Evolutionary conservation across 75 land plant species (phyloP).

Genomic region (Isoetes taiwanensis): DNA sequence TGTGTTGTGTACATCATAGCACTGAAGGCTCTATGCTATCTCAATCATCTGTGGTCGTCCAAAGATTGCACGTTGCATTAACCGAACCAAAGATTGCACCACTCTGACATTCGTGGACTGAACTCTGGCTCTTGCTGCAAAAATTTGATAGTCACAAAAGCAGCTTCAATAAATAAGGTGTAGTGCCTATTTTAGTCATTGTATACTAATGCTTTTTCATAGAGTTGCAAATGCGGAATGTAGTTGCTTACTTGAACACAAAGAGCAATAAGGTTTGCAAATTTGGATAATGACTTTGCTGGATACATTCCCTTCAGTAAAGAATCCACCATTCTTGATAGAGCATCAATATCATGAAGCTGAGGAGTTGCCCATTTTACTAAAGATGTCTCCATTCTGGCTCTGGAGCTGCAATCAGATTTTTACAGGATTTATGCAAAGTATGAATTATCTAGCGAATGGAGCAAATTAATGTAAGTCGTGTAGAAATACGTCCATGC

Average conservation of each 20-base stretch:
- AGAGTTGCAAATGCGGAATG: too few species aligned
- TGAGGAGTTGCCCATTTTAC: conserved; percentile 60
- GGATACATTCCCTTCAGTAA: conserved; percentile 40
- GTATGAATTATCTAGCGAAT: too few species aligned
- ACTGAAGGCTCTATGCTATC: too few species aligned
- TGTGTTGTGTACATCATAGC: too few species aligned
- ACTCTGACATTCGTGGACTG: conserved; percentile 94
- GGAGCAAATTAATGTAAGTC: too few species aligned
- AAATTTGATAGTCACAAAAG: too few species aligned
- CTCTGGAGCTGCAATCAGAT: conserved; percentile 30
- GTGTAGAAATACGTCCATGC: too few species aligned
- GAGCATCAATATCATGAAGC: conserved; percentile 61
- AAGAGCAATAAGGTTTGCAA: conserved; percentile 47
- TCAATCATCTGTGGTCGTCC: conserved; percentile 48
- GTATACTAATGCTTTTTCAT: too few species aligned
- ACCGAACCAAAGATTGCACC: conserved; percentile 70
- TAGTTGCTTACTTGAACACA: conserved; percentile 78
- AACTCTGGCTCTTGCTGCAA: conserved; percentile 70
- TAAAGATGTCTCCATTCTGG: conserved; percentile 35
- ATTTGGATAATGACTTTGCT: conserved; percentile 45
- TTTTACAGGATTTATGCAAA: too few species aligned
- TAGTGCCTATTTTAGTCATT: too few species aligned
- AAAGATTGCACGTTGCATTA: conserved; percentile 88
- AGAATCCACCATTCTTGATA: conserved; percentile 63
- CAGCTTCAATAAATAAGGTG: too few species aligned